Base-by-base conservation (phyloP, 73 alveolate species). In the Urostyla sp. region DNA sequence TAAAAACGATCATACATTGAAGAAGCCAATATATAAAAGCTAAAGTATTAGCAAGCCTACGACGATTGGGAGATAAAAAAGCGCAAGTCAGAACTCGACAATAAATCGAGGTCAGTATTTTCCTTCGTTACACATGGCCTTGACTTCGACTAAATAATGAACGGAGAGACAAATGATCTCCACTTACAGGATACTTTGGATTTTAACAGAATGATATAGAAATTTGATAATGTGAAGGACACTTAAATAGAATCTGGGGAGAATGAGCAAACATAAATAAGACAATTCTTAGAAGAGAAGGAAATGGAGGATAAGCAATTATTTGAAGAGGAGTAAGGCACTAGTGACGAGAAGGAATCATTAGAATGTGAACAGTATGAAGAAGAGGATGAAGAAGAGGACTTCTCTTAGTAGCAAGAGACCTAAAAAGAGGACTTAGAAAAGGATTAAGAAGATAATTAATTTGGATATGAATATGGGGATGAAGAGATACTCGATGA, bases 1-100 rank as follows among this genome's bases (percentile, higher is more conserved):
- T 69, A 69, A 34, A 69, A 69, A 69, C 49, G 69, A 34, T 48
- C 34, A 20, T 69, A 69, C 49, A 36, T 37, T 49, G 83, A 69
- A 28, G 57, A 69, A 28, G 28, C 83, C 2, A 45, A 34, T n/a
- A 5, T 23, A 5, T 67, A 69, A 7, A 69, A 69, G 54, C 72
- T 46, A 30, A 69, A 69, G 38, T 69, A 69, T 49, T 67, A 69
- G 10, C 44, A 69, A 49, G 83, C 83, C 28, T 46, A 46, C 2
- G 83, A 48, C 18, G 83, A 69, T 21, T 69, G 83, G 83, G 53
- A 69, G 7, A 24, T 18, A 20, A 45, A 7, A 69, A 15, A 48
- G 34, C 37, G n/a, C 16, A 24, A 45, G 49, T 36, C 34, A 69
- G 24, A 45, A 30, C n/a, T 55, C 44, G 37, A 46, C 49, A 59